phyloP scores from a whole-genome alignment of 164 flowering plant species.

The Berberis thunbergii region DNA sequence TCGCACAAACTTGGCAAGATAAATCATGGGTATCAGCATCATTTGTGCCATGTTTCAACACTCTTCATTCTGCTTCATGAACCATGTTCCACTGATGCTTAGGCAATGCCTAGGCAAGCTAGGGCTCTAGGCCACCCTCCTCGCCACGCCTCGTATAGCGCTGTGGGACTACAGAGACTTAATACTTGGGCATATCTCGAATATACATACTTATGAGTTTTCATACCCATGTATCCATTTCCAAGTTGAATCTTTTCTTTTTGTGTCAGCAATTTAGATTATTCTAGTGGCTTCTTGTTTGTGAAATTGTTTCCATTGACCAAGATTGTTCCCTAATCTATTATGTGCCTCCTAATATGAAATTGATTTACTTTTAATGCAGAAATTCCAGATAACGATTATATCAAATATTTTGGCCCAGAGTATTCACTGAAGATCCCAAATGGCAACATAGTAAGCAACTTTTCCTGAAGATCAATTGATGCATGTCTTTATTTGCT shows the following conservation, averaged over 20 bases:
- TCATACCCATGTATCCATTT: neutral
- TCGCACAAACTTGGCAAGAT: too few relatives aligned
- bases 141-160: too few relatives aligned
- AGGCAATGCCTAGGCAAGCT: too few relatives aligned
- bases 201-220: neutral
- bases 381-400: constrained; percentile 95
- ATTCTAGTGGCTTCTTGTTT: neutral
- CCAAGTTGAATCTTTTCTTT: neutral
- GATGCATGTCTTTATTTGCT: neutral
- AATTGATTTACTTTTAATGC: constrained; percentile 27
- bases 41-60: too few relatives aligned
- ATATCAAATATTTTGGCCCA: constrained; percentile 82
- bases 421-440: constrained; percentile 75
- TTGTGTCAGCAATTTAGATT: neutral
- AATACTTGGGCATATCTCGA: too few relatives aligned
- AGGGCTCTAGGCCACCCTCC: too few relatives aligned
- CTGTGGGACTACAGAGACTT: too few relatives aligned
- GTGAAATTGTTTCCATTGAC: neutral
- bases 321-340: neutral
- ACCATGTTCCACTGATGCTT: too few relatives aligned
- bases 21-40: too few relatives aligned
- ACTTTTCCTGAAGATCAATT: constrained; percentile 5
- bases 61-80: too few relatives aligned
- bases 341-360: neutral
- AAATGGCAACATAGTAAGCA: constrained; percentile 59